Conservation (phyloP, 2,329 filamentous ascomycete species). For the Penicillium sp. region DNA sequence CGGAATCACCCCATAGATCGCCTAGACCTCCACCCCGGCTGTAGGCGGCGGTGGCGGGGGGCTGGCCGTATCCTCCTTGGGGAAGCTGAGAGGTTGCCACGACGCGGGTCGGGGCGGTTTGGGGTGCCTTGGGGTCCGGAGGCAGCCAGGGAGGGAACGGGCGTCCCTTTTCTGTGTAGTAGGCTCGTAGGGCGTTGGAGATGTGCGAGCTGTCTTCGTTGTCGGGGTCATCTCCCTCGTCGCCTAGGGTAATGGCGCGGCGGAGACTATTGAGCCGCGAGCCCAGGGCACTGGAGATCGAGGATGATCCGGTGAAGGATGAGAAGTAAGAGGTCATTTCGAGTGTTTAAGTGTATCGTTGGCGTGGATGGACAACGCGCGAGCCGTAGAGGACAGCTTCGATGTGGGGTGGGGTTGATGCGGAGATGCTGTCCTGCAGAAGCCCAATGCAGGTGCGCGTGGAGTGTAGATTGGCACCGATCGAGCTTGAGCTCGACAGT, state of each 20-base stretch:
- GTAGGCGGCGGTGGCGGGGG: slow-evolving; percentile 29
- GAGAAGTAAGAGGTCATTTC: slow-evolving; percentile 78
- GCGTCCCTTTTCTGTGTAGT: slow-evolving; percentile 86
- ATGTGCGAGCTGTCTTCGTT: slow-evolving; percentile 87
- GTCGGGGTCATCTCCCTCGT: slow-evolving; percentile 45
- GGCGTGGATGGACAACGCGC: slow-evolving; percentile 1
- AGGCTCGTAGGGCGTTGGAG: slow-evolving; percentile 84
- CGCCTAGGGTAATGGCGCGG: slow-evolving; percentile 43
- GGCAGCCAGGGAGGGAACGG: slow-evolving; percentile 84
- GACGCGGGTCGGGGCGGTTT: slow-evolving; percentile 48
- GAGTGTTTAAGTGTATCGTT: slow-evolving; percentile 18
- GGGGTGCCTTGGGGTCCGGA: slow-evolving; percentile 76
- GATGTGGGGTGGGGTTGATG: slow-evolving; percentile 23
- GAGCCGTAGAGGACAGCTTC: slow-evolving; percentile 14
- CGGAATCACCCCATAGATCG: slow-evolving; percentile 58
- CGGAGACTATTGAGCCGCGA: slow-evolving; percentile 58
- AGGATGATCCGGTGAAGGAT: slow-evolving; percentile 51
- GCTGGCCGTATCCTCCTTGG: slow-evolving; percentile 33
- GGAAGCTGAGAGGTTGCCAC: slow-evolving; percentile 55
- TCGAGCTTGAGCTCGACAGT: not conserved
- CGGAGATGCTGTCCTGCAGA: slow-evolving; percentile 16
- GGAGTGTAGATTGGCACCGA: not conserved
- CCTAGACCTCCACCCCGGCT: slow-evolving; percentile 46
- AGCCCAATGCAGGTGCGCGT: slow-evolving; percentile 1
- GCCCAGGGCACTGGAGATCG: slow-evolving; percentile 53